phyloP scores from a whole-genome alignment of 495 filamentous ascomycete genomes.

The Friedmanniomyces simplex region DNA sequence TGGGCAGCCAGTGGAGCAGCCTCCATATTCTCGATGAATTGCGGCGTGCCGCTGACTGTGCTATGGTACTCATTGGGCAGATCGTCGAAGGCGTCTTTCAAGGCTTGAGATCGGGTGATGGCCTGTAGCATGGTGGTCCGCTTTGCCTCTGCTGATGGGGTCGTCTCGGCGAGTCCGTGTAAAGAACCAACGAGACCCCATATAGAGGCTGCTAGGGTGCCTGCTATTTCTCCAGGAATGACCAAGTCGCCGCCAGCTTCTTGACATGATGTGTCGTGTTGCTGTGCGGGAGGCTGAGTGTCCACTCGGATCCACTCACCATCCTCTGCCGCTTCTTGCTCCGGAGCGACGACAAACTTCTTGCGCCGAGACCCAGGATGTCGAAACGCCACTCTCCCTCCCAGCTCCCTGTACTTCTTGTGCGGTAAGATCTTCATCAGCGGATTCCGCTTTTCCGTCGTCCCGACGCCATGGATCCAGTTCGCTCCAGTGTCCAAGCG shows the following conservation, averaged over 20 bases:
- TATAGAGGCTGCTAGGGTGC: neutral
- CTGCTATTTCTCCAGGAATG: constrained; percentile 1
- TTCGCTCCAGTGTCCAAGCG: constrained; percentile 19
- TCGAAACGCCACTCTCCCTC: constrained; percentile 7
- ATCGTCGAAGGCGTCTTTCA: constrained; percentile 1
- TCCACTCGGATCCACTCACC: constrained; percentile 15
- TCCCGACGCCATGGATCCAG: constrained; percentile 19
- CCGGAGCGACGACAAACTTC: neutral
- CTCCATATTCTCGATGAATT: constrained; percentile 17
- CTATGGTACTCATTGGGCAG: constrained; percentile 3
- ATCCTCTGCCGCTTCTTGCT: constrained; percentile 3
- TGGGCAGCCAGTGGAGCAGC: constrained; percentile 14
- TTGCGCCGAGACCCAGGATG: neutral
- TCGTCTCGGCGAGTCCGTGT: constrained; percentile 1
- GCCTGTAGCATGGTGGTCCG: constrained; percentile 13
- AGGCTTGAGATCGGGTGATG: neutral
- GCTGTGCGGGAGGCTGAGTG: neutral
- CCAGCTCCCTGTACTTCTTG: constrained; percentile 2
- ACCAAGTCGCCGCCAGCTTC: neutral
- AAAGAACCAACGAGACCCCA: constrained; percentile 8
- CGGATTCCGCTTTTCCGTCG: constrained; percentile 13
- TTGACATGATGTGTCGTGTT: neutral
- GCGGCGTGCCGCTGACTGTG: constrained; percentile 6
- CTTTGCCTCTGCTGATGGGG: constrained; percentile 5
- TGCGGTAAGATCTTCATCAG: constrained; percentile 14